Percentiles rank a stretch among this genome's conserved stretches.
Conservation (phyloP, 257 asterid species). For the Eustoma russellianum region DNA sequence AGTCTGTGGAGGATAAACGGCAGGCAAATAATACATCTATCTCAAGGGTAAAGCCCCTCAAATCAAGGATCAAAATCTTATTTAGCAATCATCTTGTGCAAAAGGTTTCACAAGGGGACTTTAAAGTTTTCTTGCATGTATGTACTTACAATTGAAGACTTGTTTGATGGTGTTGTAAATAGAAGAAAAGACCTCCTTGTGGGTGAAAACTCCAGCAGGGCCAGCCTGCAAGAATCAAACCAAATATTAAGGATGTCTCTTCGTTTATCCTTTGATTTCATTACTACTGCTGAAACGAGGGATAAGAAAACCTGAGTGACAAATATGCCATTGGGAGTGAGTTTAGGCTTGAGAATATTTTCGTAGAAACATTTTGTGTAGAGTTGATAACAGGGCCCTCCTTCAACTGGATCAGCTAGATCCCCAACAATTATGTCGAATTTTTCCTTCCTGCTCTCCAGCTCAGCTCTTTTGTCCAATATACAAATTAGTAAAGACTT, state of each 20-base stretch:
- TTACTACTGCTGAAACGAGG: background rate
- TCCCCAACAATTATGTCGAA: slow-evolving; percentile 88
- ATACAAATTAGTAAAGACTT: too few species aligned
- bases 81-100: too few species aligned
- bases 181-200: slow-evolving; percentile 88
- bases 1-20: too few species aligned
- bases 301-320: slow-evolving; percentile 62
- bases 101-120: too few species aligned
- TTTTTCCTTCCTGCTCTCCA: slow-evolving; percentile 67
- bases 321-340: slow-evolving; percentile 59
- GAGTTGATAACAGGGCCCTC: slow-evolving; percentile 94
- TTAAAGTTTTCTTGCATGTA: too few species aligned
- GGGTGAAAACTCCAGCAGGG: slow-evolving; percentile 91
- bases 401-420: slow-evolving; percentile 96
- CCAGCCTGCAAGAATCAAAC: slow-evolving; percentile 49
- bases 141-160: slow-evolving; percentile 76
- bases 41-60: too few species aligned
- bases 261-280: background rate
- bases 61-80: too few species aligned
- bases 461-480: slow-evolving; percentile 45
- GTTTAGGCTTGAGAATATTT: slow-evolving; percentile 78
- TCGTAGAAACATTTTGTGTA: slow-evolving; percentile 80
- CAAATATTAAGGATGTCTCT: background rate
- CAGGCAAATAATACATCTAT: too few species aligned
- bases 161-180: slow-evolving; percentile 83